phyloP scores from a whole-genome alignment of 148 eudicot species.

The Rhododendron simsii region DNA sequence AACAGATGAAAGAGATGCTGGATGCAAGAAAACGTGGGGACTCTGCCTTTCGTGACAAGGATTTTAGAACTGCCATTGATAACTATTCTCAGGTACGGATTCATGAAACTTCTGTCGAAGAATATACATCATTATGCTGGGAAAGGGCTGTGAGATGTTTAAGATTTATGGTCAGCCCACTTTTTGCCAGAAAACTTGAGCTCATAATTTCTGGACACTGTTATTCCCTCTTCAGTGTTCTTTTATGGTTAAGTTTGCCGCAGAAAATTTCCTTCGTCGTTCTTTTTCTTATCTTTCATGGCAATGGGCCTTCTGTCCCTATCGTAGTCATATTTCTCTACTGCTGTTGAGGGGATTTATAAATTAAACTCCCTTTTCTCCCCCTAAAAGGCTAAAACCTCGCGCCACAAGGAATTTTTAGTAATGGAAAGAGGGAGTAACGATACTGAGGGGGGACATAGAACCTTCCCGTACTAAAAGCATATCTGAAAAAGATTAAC shows the following conservation, averaged over 20 bases:
- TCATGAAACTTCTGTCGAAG: neutral
- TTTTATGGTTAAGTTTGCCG: neutral
- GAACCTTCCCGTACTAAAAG: neutral
- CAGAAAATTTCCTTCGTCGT: neutral
- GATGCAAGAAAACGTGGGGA: constrained; percentile 89
- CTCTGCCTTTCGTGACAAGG: constrained; percentile 73
- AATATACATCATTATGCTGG: neutral
- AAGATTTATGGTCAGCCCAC: neutral
- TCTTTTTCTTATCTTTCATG: neutral
- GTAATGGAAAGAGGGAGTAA: neutral
- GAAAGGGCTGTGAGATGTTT: neutral
- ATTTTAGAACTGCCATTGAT: constrained; percentile 72
- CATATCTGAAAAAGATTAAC: neutral
- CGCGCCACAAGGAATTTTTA: neutral
- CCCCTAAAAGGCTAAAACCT: neutral
- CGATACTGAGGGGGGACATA: neutral
- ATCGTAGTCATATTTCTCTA: neutral
- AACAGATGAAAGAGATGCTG: constrained; percentile 82
- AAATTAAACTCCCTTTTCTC: neutral
- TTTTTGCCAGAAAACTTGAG: neutral
- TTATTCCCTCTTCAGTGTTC: neutral
- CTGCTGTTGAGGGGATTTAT: neutral
- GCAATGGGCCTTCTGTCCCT: neutral
- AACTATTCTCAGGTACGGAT: constrained; percentile 71
- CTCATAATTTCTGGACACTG: neutral